A percentile compares a stretch with the other conserved stretches of the same genome.
phyloP scores from a whole-genome alignment of 2,329 filamentous ascomycete species.

The Neocatenulostroma microsporum region DNA sequence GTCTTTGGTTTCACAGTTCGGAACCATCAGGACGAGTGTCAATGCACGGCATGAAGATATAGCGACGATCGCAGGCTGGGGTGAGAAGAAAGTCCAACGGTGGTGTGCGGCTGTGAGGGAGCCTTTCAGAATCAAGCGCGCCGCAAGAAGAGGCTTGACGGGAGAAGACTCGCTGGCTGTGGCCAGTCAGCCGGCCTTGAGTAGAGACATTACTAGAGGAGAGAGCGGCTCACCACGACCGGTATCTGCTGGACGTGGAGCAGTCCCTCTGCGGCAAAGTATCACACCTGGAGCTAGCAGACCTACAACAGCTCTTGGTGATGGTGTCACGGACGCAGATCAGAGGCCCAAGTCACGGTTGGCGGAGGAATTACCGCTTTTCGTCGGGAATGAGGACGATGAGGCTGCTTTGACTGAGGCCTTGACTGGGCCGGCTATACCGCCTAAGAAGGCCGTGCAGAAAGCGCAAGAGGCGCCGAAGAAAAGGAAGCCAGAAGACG shows the following conservation, averaged over 20 bases:
- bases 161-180: slow-evolving; percentile 25
- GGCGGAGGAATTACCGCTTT: slow-evolving; percentile 17
- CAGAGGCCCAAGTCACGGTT: slow-evolving; percentile 28
- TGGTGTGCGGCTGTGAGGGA: slow-evolving; percentile 79
- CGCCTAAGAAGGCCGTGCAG: slow-evolving; percentile 10
- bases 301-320: slow-evolving; percentile 14
- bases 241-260: slow-evolving; percentile 1
- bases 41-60: slow-evolving; percentile 85
- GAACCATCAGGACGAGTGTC: slow-evolving; percentile 74
- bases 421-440: slow-evolving; percentile 20
- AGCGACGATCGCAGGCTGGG: slow-evolving; percentile 80
- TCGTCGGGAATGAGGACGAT: slow-evolving; percentile 29
- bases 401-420: slow-evolving; percentile 37
- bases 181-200: slow-evolving; percentile 22
- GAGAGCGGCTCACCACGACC: slow-evolving; percentile 11
- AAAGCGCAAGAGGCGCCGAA: slow-evolving; percentile 10
- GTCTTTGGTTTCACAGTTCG: slow-evolving; percentile 83
- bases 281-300: too few relatives aligned
- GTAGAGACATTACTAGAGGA: slow-evolving; percentile 20
- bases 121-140: slow-evolving; percentile 69
- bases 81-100: slow-evolving; percentile 83
- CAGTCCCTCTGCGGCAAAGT: slow-evolving; percentile 11
- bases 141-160: slow-evolving; percentile 48
- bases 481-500: slow-evolving; percentile 34
- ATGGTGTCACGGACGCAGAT: slow-evolving; percentile 33